Base-by-base conservation (phyloP, 352 stramenopile species). In the Pythium brachiatum region DNA sequence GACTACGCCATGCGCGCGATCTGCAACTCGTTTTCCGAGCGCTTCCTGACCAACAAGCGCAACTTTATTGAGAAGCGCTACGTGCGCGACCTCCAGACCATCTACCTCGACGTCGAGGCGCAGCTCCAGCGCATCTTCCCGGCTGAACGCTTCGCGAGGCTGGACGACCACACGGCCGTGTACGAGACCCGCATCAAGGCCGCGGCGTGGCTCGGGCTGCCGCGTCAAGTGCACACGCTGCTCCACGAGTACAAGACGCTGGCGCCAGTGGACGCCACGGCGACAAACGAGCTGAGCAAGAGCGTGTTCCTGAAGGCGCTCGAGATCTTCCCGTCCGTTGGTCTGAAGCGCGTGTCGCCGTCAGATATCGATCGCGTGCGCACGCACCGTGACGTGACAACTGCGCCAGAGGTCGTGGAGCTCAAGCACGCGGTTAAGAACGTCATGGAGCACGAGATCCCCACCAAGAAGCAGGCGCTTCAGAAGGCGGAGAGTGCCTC, bases 101-200 rank as follows among this genome's bases (percentile, higher is more conserved):
- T 90, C 20, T 86, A 76, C 21, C 23, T 76, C 18, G 83, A 76
- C 23, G 78, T 84, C 9, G 79, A 90, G 47, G 75, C 84, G 61
- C 73, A 86, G 60, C 73, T 92, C 53, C 68, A 66, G 13, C 63
- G 53, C n/a, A 70, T 77, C n/a, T 88, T 88, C 53, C 74, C 78
- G 2, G 75, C 50, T 13, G 21, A 77, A 51, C 52, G 48, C 3
- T 87, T 83, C 48, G 67, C 57, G 18, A 75, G 63, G 15, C 20
- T 66, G 0, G 65, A 65, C n/a, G 68, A 89, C 21, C 81, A 86
- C 56, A 71, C 84, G 26, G 61, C 75, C 3, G 73, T 90, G 7
- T 90, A 81, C 52, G 71, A 70, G 39, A 72, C 88, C 46, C 83
- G 81, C n/a, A 56, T 71, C 16, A 90, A 90, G 62, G 75, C 83